A percentile compares a stretch with the other conserved stretches of the same genome.
These are phyloP conservation scores for Desmodesmus armatus DNA, from an alignment of 139 green algal genomes.

Conservation along the genomic window DNA sequence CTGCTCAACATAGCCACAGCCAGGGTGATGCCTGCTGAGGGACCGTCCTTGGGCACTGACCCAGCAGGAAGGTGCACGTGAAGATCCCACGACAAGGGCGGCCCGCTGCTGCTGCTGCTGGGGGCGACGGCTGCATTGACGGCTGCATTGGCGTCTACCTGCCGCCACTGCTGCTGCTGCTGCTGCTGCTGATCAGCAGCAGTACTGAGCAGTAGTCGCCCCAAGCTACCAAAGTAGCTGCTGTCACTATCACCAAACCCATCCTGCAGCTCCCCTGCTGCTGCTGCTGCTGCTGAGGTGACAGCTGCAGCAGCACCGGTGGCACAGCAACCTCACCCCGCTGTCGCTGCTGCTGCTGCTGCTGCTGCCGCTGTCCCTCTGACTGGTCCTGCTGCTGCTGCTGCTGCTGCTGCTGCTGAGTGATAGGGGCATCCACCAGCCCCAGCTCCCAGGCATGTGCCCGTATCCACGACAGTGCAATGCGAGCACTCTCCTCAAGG, in stretches of 20 bases:
- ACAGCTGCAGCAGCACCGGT: too few species aligned
- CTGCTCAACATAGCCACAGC: conserved; percentile 73
- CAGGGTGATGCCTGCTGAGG: conserved; percentile 78
- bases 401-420: neutral
- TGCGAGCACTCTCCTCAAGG: conserved; percentile 78
- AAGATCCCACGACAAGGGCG: conserved; percentile 63
- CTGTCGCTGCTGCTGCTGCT: conserved; percentile 28
- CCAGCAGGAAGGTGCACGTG: conserved; percentile 85
- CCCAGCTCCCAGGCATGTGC: conserved; percentile 62
- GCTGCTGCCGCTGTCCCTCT: neutral
- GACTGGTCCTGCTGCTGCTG: neutral
- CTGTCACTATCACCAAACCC: neutral
- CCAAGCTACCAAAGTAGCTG: too few species aligned
- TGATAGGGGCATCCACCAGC: too few species aligned
- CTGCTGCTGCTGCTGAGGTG: neutral
- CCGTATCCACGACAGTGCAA: conserved; percentile 83
- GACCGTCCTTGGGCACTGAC: conserved; percentile 80
- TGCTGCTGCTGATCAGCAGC: neutral
- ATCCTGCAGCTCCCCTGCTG: neutral
- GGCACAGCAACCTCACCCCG: too few species aligned
- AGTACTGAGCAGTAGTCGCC: too few species aligned
- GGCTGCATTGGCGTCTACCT: neutral
- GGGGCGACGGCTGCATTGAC: neutral
- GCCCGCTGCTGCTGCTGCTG: neutral
- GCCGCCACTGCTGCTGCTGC: neutral